Evolutionary conservation across 129 eudicot species (phyloP), one percentile per base, ranked within the genome.

Genomic region (Chrysanthemum seticuspe): DNA sequence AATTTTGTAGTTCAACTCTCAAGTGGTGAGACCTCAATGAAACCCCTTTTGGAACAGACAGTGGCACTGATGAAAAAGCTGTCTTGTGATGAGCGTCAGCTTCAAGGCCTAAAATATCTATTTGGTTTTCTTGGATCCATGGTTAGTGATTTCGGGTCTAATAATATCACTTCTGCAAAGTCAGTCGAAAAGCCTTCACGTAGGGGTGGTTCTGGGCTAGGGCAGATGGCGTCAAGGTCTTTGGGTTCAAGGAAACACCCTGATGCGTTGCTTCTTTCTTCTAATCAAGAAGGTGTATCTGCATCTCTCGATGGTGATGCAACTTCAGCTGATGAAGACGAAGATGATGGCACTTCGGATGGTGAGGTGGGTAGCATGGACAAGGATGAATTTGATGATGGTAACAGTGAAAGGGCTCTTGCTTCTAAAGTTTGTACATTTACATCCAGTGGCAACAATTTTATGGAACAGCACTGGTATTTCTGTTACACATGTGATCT

Each of bases 401-500:
- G 74, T 36, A 94, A 80, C 71, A 88, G 91, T 71, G 99, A 94
- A 74, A 86, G 80, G 66, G 83, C 96, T 73, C 94, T 94, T 56
- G 96, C 99, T 63, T 90, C 96, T 60, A 94, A 94, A 84, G 97
- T 94, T 78, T 94, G 99, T 74, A 90, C 99, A 27, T 94, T 94
- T 76, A 94, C 99, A 40, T 94, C 99, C 67, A 94, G 99, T 74
- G 99, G 99, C 78, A 94, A 97, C 82, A 94, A 90, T 79, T 94
- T 94, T 79, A 94, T 94, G 99, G 99, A 94, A 72, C 99, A 94
- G 21, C 99, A 94, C 78, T 94, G 99, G 99, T 94, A 94, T 85
- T 94, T 94, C 73, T 94, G 99, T 79, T 94, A 94, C 78, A 88
- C 99, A 61, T 94, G 99, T 78, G 99, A 94, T 80, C 81, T 94